phyloP scores from a whole-genome alignment of 2,329 filamentous ascomycete genomes.

The Xylaria sp. region DNA sequence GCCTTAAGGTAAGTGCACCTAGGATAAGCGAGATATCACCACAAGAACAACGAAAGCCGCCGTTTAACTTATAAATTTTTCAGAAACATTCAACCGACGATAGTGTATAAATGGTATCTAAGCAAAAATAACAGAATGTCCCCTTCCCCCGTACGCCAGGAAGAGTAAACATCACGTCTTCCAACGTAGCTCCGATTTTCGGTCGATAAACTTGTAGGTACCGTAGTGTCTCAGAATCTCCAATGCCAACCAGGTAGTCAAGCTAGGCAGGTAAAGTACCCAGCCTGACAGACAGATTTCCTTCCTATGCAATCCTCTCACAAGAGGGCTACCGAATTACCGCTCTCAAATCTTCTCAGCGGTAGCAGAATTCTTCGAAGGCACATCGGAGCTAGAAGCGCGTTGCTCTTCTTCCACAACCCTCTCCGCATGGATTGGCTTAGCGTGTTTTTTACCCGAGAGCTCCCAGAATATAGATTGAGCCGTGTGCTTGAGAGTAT shows the following conservation, averaged over 20 bases:
- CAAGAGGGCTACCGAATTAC: not conserved
- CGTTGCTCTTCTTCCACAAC: conserved; percentile 38
- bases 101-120: too few relatives aligned
- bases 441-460: conserved; percentile 55
- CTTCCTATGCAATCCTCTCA: not conserved
- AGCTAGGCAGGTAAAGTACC: not conserved
- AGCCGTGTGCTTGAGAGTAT: conserved; percentile 71
- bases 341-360: conserved; percentile 16
- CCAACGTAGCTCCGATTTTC: too few relatives aligned
- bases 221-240: too few relatives aligned
- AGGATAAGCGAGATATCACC: too few relatives aligned
- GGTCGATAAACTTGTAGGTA: too few relatives aligned
- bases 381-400: conserved; percentile 34
- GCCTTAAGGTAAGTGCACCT: too few relatives aligned
- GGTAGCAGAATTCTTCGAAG: conserved; percentile 33
- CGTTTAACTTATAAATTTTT: too few relatives aligned
- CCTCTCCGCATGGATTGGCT: conserved; percentile 47
- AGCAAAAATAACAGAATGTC: too few relatives aligned
- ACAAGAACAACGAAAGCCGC: too few relatives aligned
- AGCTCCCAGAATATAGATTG: conserved; percentile 72
- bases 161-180: too few relatives aligned
- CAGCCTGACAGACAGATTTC: not conserved
- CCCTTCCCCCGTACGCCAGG: too few relatives aligned
- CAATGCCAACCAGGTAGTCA: not conserved
- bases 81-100: too few relatives aligned